These are phyloP conservation scores for Chaetomium strumarium DNA, from an alignment of 2,329 filamentous ascomycete genomes.

Conservation along the genomic window DNA sequence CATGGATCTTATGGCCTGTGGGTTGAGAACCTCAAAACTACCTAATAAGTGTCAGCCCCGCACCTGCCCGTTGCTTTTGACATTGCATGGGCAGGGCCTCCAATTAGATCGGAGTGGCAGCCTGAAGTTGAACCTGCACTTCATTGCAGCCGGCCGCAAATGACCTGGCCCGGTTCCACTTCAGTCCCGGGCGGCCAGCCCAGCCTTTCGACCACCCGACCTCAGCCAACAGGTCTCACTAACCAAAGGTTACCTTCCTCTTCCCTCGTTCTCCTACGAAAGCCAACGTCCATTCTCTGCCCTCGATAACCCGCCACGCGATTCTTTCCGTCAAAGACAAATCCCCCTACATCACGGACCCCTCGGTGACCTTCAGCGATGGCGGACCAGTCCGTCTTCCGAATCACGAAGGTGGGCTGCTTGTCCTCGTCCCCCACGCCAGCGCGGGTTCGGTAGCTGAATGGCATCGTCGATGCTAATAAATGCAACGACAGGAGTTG, in stretches of 20 bases:
- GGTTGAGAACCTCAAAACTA: background rate
- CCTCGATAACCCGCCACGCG: background rate
- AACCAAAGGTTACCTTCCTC: too few species aligned
- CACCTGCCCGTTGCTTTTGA: background rate
- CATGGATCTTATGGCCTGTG: background rate
- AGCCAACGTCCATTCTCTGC: background rate
- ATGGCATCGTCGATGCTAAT: constrained; percentile 15
- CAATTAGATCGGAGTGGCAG: background rate
- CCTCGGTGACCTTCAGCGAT: constrained; percentile 38
- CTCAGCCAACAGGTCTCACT: background rate
- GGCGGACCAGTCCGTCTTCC: constrained; percentile 82
- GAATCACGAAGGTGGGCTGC: constrained; percentile 69
- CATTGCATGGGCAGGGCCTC: background rate
- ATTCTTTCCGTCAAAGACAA: constrained; percentile 5
- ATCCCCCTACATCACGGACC: background rate
- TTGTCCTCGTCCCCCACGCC: constrained; percentile 13
- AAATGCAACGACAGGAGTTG: constrained; percentile 61
- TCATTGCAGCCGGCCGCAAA: background rate
- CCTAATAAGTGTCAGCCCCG: background rate
- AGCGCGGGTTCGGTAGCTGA: constrained; percentile 32
- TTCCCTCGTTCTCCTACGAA: too few species aligned
- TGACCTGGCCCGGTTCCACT: background rate
- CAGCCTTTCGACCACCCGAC: background rate
- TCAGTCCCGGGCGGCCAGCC: background rate
- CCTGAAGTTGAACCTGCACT: constrained; percentile 1